Evolutionary conservation across 805 yeast species (phyloP).

Genomic region (Candida glaebosa): DNA sequence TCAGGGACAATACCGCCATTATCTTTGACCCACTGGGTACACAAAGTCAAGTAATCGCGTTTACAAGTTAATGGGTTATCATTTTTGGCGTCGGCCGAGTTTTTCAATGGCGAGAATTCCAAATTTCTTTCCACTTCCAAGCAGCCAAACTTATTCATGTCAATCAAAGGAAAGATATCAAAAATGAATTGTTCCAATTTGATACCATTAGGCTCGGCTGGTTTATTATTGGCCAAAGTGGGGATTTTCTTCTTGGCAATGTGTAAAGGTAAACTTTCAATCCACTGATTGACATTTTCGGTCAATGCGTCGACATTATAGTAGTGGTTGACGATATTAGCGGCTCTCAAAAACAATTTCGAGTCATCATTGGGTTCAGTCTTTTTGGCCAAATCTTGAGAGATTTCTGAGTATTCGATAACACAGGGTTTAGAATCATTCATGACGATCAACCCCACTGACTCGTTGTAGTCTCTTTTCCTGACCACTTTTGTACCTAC

Average conservation of each 20-base stretch:
- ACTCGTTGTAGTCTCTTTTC: conserved; percentile 81
- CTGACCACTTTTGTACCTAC: conserved; percentile 94
- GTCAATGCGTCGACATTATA: conserved; percentile 76
- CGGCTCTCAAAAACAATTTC: conserved; percentile 78
- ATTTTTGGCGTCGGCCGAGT: conserved; percentile 75
- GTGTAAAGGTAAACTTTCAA: conserved; percentile 82
- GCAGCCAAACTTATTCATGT: conserved; percentile 74
- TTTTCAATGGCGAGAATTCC: conserved; percentile 93
- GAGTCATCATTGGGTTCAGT: conserved; percentile 49
- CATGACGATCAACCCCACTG: conserved; percentile 87
- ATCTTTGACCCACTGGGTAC: conserved; percentile 67
- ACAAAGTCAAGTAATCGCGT: conserved; percentile 57
- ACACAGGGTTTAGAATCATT: conserved; percentile 75
- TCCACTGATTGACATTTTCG: conserved; percentile 64
- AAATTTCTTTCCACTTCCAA: conserved; percentile 81
- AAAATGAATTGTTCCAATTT: conserved; percentile 96
- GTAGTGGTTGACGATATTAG: conserved; percentile 95
- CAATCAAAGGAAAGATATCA: conserved; percentile 85
- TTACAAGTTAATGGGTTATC: conserved; percentile 87
- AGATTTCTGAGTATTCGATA: conserved; percentile 91
- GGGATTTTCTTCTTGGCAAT: conserved; percentile 90
- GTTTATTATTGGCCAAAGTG: conserved; percentile 50
- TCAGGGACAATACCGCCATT: conserved; percentile 64
- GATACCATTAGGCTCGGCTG: conserved; percentile 82
- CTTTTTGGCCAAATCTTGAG: conserved; percentile 66